A percentile compares a stretch with the other conserved stretches of the same genome.
These are phyloP conservation scores for Globisporangium megalacanthum DNA, from an alignment of 352 stramenopile genomes.

Conservation along the genomic window DNA sequence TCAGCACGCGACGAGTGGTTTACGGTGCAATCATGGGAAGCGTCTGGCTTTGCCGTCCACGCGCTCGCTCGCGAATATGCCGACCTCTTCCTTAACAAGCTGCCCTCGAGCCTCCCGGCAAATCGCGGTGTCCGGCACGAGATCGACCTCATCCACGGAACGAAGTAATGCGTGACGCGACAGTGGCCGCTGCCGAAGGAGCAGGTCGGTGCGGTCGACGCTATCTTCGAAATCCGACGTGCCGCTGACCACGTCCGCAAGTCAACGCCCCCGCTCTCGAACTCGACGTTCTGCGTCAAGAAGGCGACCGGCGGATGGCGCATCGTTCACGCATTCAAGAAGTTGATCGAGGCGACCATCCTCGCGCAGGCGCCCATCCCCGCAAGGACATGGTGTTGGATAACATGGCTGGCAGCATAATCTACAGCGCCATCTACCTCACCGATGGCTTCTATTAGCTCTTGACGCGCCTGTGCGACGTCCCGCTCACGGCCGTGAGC, in stretches of 20 bases:
- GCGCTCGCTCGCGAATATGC: no score
- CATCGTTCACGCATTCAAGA: conserved; percentile 32
- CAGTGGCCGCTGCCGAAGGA: conserved; percentile 25
- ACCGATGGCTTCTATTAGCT: conserved; percentile 26
- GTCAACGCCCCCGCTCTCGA: conserved; percentile 14
- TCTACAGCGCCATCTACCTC: conserved; percentile 26
- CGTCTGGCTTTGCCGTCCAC: no score
- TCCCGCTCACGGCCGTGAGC: conserved; percentile 16
- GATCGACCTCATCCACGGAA: conserved; percentile 17
- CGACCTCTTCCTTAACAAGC: no score
- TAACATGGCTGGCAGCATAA: conserved; percentile 18
- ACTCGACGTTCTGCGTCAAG: conserved; percentile 22
- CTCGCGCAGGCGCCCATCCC: conserved; percentile 24
- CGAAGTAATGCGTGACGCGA: conserved; percentile 24
- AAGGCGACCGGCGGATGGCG: conserved; percentile 18
- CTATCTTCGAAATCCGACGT: conserved; percentile 16
- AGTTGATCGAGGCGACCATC: conserved; percentile 23
- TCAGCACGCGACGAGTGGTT: no score
- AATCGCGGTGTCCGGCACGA: conserved; percentile 19
- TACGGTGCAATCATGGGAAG: no score
- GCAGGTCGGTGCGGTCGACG: conserved; percentile 17
- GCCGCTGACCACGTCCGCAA: conserved; percentile 13
- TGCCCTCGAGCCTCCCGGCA: no score
- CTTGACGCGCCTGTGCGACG: conserved; percentile 12
- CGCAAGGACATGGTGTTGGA: conserved; percentile 22